Percentiles rank a stretch among this genome's conserved stretches.
These are phyloP conservation scores for Suillus luteus DNA, from an alignment of 768 basidiomycete genomes.

Conservation along the genomic window DNA sequence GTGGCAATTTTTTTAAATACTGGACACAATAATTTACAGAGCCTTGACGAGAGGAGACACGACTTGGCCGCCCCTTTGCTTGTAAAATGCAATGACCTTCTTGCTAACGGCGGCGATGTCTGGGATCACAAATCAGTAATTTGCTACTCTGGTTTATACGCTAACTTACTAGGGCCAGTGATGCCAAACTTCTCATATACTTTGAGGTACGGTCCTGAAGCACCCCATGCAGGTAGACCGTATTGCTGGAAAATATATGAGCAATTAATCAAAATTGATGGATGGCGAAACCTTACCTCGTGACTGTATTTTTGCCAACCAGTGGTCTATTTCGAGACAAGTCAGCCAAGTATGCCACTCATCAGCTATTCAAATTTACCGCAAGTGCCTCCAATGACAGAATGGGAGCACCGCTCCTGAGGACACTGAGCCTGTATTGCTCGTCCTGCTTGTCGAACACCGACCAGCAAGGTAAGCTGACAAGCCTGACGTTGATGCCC, in stretches of 20 bases:
- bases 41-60: slow-evolving; percentile 80
- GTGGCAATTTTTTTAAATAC: not conserved
- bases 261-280: slow-evolving; percentile 11
- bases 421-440: slow-evolving; percentile 80
- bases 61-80: slow-evolving; percentile 67
- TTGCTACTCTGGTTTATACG: not conserved
- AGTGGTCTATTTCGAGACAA: slow-evolving; percentile 45
- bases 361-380: slow-evolving; percentile 35
- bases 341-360: slow-evolving; percentile 1
- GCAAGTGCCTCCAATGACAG: slow-evolving; percentile 85
- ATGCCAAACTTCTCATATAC: slow-evolving; percentile 92
- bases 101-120: slow-evolving; percentile 81
- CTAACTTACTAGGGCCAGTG: slow-evolving; percentile 65
- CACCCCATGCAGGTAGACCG: slow-evolving; percentile 77
- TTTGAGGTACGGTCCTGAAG: slow-evolving; percentile 87
- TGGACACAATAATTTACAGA: slow-evolving; percentile 36
- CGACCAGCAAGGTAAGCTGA: slow-evolving; percentile 88
- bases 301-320: slow-evolving; percentile 93
- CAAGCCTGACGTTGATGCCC: slow-evolving; percentile 81
- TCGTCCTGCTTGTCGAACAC: slow-evolving; percentile 81
- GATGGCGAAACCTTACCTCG: slow-evolving; percentile 47
- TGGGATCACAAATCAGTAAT: slow-evolving; percentile 27
- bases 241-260: slow-evolving; percentile 53
- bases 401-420: slow-evolving; percentile 88
- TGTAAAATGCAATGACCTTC: slow-evolving; percentile 88